Evolutionary conservation across 352 stramenopile species (phyloP), one percentile per base, ranked within the genome.

Genomic region (Phytophthora sansomeana): DNA sequence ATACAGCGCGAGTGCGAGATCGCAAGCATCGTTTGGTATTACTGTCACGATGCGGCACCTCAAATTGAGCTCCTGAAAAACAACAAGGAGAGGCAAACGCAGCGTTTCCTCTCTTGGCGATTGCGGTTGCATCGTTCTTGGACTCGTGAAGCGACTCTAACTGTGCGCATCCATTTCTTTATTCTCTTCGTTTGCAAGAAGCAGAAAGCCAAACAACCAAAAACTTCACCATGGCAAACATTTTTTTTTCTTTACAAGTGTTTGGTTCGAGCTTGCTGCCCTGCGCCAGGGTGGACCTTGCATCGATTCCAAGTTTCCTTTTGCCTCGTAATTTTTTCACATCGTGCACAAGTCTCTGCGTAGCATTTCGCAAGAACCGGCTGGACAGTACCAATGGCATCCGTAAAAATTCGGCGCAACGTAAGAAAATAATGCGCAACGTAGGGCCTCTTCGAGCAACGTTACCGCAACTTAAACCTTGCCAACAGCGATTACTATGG

Each of bases 331-430:
- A n/a, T n/a, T n/a, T n/a, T n/a, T n/a, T n/a, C n/a, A n/a, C n/a
- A n/a, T n/a, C n/a, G n/a, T n/a, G n/a, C n/a, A n/a, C n/a, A n/a
- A n/a, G n/a, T n/a, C n/a, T n/a, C n/a, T 19, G 54, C 9, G 54
- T 69, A 50, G 42, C 60, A 53, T n/a, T 68, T 68, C 60, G 50
- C 13, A 56, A 19, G 11, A 35, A 57, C 17, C 52, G 62, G 53
- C 60, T 33, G 19, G 43, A 21, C 7, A 16, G 9, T 13, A 38
- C 16, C 32, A 16, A 8, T n/a, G n/a, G n/a, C n/a, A n/a, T n/a
- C n/a, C n/a, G n/a, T n/a, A 38, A 38, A 38, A 38, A 35, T 35
- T 38, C 9, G 16, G 32, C 7, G 32, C 32, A 38, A 38, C 32
- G 13, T 13, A 38, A 38, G 10, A 5, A 1, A 6, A n/a, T n/a